Evolutionary conservation across 2,329 filamentous ascomycete species (phyloP).

Genomic region (Colletotrichum sp.): DNA sequence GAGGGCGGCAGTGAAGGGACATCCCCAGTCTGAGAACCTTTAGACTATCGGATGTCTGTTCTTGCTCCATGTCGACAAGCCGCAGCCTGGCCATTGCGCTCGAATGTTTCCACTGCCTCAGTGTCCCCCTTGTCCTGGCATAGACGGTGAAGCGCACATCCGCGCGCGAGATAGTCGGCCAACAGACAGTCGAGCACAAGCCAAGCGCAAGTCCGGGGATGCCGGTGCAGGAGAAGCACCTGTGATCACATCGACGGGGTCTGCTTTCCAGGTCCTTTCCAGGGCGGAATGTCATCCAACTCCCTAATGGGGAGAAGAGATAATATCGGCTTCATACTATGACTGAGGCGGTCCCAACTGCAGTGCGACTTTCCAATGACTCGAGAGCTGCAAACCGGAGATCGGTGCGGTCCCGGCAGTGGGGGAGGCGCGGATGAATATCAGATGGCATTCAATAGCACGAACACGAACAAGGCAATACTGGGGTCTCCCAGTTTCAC

Average conservation of each 20-base stretch:
- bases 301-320: neutral
- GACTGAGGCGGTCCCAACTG: neutral
- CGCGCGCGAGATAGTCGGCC: neutral
- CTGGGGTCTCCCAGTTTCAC: conserved; percentile 6
- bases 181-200: neutral
- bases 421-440: neutral
- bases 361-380: neutral
- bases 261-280: neutral
- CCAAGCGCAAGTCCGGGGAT: neutral
- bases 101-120: neutral
- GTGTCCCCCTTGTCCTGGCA: neutral
- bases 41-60: neutral
- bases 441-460: neutral
- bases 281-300: neutral
- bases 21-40: neutral
- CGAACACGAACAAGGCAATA: neutral
- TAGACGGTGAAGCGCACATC: neutral
- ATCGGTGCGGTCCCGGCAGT: neutral
- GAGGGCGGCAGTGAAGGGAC: neutral
- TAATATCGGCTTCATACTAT: neutral
- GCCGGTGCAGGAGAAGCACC: neutral
- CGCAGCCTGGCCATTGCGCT: neutral
- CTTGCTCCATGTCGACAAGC: neutral
- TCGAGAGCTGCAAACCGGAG: neutral
- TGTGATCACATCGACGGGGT: neutral